These are phyloP conservation scores for Cucumis sativus DNA, from an alignment of 306 rosid species.

Conservation along the genomic window Cucumber_9930_V3 NC_026659.2:3036501-3037000, in stretches of 20 bases:
- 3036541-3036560: neutral
- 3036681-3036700: conserved; percentile 81
- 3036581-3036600: neutral
- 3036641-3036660: conserved; percentile 51
- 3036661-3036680: conserved; percentile 53
- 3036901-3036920: neutral
- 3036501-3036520: conserved; percentile 58
- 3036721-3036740: conserved; percentile 93
- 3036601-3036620: conserved; percentile 48
- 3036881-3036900: neutral
- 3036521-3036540: conserved; percentile 9
- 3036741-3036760: conserved; percentile 78
- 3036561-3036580: neutral
- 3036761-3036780: conserved; percentile 60
- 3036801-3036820: neutral
- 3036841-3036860: neutral
- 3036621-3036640: conserved; percentile 56
- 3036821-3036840: neutral
- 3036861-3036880: neutral
- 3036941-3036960: neutral
- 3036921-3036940: neutral
- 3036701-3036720: conserved; percentile 96
- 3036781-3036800: conserved; percentile 86
- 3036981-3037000: neutral
- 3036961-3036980: neutral